Base-by-base conservation (phyloP, 192 early-diverging fungal genomes). In the Backusella luteola region DNA sequence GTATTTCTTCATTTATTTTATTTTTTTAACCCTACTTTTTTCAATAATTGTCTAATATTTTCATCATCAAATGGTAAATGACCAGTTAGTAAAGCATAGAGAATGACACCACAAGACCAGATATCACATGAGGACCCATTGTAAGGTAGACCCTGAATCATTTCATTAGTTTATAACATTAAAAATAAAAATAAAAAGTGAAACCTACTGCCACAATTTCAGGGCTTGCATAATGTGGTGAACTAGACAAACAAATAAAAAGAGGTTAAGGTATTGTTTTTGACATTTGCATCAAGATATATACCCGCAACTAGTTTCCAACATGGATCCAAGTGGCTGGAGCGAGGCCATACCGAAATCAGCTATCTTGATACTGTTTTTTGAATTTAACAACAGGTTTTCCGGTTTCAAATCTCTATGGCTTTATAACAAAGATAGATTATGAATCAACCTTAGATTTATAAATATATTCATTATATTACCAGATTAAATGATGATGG, bases 381-480 rank as follows among this genome's bases (percentile, higher is more conserved):
- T 79, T 12, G 78, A 34, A 36, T 86, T 84, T 21, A 90, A 77
- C n/a, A 89, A 69, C 11, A 94, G 84, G 52, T 93, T 94, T 71
- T 94, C 94, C 1, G 93, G 93, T 82, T 99, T 99, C 23, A 99
- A 84, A 81, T 99, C 98, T 21, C 98, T 90, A 81, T 99, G 97
- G 4, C 77, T 76, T 63, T 63, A 29, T 29, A 49, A n/a, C 5
- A 49, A 49, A 49, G 15, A 49, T n/a, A 49, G 6, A 29, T 63
- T 63, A 26, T 63, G 23, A 63, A 26, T 63, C 26, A 73, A 19
- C 9, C 12, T 53, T 23, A 2, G 15, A 73, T 73, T 14, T 52
- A 73, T 32, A 59, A 35, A 34, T 34, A 35, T 35, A 56, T 17
- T 4, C 38, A 44, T 59, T 63, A 49, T 75, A 23, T 68, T 85